phyloP scores from a whole-genome alignment of 768 basidiomycete genomes.

The Trametopsis cervina region DNA sequence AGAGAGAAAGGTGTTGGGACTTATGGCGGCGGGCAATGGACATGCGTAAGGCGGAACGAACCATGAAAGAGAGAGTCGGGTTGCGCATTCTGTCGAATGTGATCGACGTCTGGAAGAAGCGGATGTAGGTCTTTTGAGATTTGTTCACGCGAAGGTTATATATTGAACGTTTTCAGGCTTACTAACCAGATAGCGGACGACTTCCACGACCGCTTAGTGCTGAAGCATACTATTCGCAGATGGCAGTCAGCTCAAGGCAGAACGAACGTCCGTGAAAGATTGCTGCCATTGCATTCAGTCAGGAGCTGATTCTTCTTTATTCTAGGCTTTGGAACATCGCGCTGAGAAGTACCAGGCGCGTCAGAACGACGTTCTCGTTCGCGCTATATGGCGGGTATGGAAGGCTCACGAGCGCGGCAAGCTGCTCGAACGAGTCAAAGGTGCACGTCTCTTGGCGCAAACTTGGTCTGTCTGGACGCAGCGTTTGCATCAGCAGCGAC shows the following conservation, averaged over 20 bases:
- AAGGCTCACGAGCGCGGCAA: constrained; percentile 58
- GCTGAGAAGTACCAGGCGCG: constrained; percentile 50
- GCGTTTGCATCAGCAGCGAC: constrained; percentile 31
- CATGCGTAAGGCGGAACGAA: constrained; percentile 38
- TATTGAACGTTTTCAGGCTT: constrained; percentile 28
- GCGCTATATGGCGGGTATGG: constrained; percentile 58
- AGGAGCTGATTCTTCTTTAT: constrained; percentile 3
- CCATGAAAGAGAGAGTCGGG: constrained; percentile 36
- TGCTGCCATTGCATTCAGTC: background rate
- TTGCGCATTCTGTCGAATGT: constrained; percentile 41
- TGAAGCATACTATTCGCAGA: constrained; percentile 39
- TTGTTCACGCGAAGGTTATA: background rate
- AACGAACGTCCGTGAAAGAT: constrained; percentile 37
- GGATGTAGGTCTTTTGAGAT: constrained; percentile 35
- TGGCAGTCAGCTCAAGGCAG: constrained; percentile 52
- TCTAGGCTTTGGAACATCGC: constrained; percentile 47
- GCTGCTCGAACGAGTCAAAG: constrained; percentile 47
- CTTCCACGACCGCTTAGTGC: constrained; percentile 33
- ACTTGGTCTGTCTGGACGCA: constrained; percentile 46
- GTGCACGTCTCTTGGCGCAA: constrained; percentile 36
- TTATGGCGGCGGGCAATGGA: constrained; percentile 46
- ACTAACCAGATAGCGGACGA: constrained; percentile 36
- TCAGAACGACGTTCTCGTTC: constrained; percentile 51
- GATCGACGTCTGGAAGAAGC: constrained; percentile 51
- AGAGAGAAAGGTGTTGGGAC: constrained; percentile 41